phyloP scores from a whole-genome alignment of 495 filamentous ascomycete genomes.

The Xylaria castorea region DNA sequence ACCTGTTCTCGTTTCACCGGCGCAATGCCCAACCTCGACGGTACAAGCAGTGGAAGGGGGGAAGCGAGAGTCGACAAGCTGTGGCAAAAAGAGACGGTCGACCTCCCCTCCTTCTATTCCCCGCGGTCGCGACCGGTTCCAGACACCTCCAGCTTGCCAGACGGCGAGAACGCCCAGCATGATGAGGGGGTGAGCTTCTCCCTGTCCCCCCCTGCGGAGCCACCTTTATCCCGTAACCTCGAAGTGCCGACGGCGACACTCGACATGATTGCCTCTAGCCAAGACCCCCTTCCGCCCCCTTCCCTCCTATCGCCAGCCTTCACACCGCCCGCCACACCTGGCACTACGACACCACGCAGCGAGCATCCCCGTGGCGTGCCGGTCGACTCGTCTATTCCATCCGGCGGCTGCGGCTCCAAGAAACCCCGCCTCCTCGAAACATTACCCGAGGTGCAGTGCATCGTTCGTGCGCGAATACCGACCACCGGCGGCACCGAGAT shows the following conservation, averaged over 20 bases:
- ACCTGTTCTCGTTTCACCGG: neutral
- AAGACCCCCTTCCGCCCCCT: constrained; percentile 41
- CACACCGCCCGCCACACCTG: constrained; percentile 80
- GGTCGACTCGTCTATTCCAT: constrained; percentile 59
- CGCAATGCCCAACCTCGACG: constrained; percentile 22
- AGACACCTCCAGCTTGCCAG: constrained; percentile 29
- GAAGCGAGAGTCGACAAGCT: neutral
- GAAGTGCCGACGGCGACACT: constrained; percentile 6
- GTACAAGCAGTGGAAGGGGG: neutral
- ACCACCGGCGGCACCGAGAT: constrained; percentile 91
- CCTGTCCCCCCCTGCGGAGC: constrained; percentile 20
- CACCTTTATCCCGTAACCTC: neutral
- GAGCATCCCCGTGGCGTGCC: constrained; percentile 56
- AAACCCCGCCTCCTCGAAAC: constrained; percentile 70
- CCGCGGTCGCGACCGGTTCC: constrained; percentile 42
- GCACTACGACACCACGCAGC: constrained; percentile 59
- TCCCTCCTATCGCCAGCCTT: constrained; percentile 76
- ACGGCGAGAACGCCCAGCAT: neutral
- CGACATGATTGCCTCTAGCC: neutral
- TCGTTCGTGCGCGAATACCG: constrained; percentile 84
- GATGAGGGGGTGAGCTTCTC: constrained; percentile 27
- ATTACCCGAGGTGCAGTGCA: constrained; percentile 78
- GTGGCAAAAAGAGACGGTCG: constrained; percentile 37
- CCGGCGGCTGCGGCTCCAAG: constrained; percentile 60
- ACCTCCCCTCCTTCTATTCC: constrained; percentile 57